Conservation (phyloP, 352 stramenopile species). For the Phytophthora gonapodyides region DNA sequence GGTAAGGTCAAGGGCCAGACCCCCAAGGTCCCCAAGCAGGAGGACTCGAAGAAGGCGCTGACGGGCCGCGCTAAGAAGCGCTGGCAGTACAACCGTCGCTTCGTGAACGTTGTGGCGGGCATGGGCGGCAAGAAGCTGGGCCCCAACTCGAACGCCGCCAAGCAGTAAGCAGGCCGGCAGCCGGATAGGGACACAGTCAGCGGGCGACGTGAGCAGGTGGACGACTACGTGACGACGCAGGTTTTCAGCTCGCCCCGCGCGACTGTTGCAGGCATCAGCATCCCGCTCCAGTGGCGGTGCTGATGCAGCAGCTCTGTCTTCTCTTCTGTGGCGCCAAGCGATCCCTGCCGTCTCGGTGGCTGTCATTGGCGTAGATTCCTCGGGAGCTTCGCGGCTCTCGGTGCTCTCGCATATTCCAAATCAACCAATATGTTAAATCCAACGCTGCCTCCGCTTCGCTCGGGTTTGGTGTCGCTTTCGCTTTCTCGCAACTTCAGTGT, state of each 20-base stretch:
- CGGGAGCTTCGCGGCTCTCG: constrained; percentile 21
- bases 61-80: constrained; percentile 99
- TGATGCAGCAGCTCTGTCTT: constrained; percentile 22
- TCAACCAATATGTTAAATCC: constrained; percentile 54
- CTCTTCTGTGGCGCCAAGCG: constrained; percentile 31
- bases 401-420: constrained; percentile 56
- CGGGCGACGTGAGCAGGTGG: constrained; percentile 9
- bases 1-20: constrained; percentile 99
- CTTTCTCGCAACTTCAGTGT: constrained; percentile 20
- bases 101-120: constrained; percentile 98
- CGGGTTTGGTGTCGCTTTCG: constrained; percentile 34
- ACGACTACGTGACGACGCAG: constrained; percentile 22
- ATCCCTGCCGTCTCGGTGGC: constrained; percentile 23
- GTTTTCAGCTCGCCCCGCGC: constrained; percentile 15
- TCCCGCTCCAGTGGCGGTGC: neutral
- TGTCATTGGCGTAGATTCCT: constrained; percentile 36
- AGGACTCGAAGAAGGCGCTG: constrained; percentile 98
- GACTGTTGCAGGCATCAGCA: constrained; percentile 16
- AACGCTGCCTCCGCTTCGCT: constrained; percentile 37
- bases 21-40: constrained; percentile 98
- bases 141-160: constrained; percentile 98
- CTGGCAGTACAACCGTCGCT: constrained; percentile 99
- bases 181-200: constrained; percentile 15
- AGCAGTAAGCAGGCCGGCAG: constrained; percentile 58
- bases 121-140: constrained; percentile 97